A percentile compares a stretch with the other conserved stretches of the same genome.
These are phyloP conservation scores for Spizellomyces sp. DNA, from an alignment of 192 early-diverging fungal genomes.

Conservation along the genomic window DNA sequence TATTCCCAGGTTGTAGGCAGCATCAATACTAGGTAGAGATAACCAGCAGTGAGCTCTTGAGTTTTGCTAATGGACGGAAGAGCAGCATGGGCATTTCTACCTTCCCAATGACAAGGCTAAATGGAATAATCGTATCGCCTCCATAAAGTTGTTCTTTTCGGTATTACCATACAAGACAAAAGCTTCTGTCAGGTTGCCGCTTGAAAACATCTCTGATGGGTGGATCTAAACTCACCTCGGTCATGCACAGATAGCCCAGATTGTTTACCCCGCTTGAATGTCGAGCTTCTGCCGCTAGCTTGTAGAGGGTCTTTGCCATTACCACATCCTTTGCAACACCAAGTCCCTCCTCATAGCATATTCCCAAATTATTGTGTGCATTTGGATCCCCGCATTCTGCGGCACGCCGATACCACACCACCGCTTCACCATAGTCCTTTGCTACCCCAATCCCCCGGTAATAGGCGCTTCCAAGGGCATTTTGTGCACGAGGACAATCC, in stretches of 20 bases:
- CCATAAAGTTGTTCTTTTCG: conserved; percentile 35
- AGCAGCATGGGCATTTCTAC: conserved; percentile 6
- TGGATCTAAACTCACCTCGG: conserved; percentile 35
- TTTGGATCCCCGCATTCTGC: conserved; percentile 46
- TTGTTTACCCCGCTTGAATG: conserved; percentile 53
- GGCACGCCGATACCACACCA: conserved; percentile 44
- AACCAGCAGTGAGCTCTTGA: background rate
- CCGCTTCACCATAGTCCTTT: conserved; percentile 46
- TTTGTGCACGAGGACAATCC: conserved; percentile 42
- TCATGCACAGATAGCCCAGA: conserved; percentile 45
- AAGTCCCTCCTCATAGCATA: conserved; percentile 59
- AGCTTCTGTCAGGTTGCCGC: background rate
- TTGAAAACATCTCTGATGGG: background rate
- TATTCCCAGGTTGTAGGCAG: conserved; percentile 50
- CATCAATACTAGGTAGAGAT: conserved; percentile 41
- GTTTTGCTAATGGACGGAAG: background rate
- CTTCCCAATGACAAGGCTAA: conserved; percentile 48
- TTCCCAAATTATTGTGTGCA: conserved; percentile 56
- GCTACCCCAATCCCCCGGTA: conserved; percentile 51
- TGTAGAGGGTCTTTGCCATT: conserved; percentile 51
- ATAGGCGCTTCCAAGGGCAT: conserved; percentile 47
- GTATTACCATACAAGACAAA: background rate
- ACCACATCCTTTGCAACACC: conserved; percentile 52
- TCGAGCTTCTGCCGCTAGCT: conserved; percentile 42
- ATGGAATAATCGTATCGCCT: conserved; percentile 48